Evolutionary conservation across 2,329 filamentous ascomycete genomes (phyloP).

Genomic region (Davidsoniella eucalypti): DNA sequence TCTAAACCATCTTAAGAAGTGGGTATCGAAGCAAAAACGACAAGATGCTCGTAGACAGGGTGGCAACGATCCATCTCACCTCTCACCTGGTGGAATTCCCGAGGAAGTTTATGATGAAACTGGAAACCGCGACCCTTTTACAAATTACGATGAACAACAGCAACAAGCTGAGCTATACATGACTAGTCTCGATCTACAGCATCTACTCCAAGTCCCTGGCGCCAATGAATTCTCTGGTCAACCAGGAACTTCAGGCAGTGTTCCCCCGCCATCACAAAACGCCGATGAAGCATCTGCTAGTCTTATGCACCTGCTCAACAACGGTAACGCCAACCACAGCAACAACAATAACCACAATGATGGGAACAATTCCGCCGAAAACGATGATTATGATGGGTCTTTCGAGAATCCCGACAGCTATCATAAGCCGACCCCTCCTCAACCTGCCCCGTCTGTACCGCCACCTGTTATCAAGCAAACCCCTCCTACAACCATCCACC

Average conservation of each 20-base stretch:
- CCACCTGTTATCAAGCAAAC: slow-evolving; percentile 21
- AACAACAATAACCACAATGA: slow-evolving; percentile 1
- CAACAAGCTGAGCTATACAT: slow-evolving; percentile 31
- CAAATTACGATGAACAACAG: slow-evolving; percentile 14
- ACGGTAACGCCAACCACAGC: background rate
- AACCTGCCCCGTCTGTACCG: slow-evolving; percentile 31
- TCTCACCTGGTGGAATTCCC: slow-evolving; percentile 16
- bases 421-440: background rate
- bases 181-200: slow-evolving; percentile 35
- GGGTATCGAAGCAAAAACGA: slow-evolving; percentile 69
- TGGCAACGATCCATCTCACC: slow-evolving; percentile 24
- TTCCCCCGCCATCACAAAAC: slow-evolving; percentile 2
- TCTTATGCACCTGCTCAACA: slow-evolving; percentile 9
- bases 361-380: background rate
- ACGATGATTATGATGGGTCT: no score
- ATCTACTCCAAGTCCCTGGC: slow-evolving; percentile 31
- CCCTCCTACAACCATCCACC: slow-evolving; percentile 18
- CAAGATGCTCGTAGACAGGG: slow-evolving; percentile 18
- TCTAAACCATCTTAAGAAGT: slow-evolving; percentile 67
- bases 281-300: slow-evolving; percentile 5
- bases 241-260: background rate
- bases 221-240: slow-evolving; percentile 1
- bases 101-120: slow-evolving; percentile 34
- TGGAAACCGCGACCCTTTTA: slow-evolving; percentile 19
- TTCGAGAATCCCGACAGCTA: no score